These are phyloP conservation scores for Solanum lignicaule DNA, from an alignment of 257 asterid genomes.

Conservation along the genomic window DNA sequence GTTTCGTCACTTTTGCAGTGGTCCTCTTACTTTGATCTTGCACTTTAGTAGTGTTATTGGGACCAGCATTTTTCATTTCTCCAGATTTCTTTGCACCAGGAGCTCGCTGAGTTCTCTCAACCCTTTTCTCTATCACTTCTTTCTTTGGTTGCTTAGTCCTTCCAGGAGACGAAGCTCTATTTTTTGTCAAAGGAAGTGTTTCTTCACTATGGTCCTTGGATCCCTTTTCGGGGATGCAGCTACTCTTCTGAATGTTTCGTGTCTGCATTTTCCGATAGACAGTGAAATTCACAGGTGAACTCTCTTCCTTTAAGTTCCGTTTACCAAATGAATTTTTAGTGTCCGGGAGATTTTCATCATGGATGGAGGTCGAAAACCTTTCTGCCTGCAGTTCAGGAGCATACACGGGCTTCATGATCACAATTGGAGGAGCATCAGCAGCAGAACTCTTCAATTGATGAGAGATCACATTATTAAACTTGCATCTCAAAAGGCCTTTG, in stretches of 20 bases:
- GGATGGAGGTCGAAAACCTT: neutral
- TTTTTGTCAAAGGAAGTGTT: neutral
- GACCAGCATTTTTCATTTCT: neutral
- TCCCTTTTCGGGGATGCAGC: neutral
- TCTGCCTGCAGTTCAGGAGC: neutral
- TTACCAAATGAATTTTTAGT: neutral
- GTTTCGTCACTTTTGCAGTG: neutral
- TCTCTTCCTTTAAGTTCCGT: neutral
- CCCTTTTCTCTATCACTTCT: neutral
- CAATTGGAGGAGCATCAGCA: slow-evolving; percentile 28
- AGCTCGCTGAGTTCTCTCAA: neutral
- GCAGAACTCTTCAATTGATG: neutral
- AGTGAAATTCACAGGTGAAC: neutral
- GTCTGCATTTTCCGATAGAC: neutral
- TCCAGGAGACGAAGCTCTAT: neutral
- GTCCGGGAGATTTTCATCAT: neutral
- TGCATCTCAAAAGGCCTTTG: slow-evolving; percentile 41
- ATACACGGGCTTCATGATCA: neutral
- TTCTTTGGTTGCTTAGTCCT: neutral
- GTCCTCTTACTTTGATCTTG: neutral
- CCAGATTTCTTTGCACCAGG: neutral
- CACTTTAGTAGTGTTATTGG: neutral
- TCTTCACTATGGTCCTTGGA: neutral
- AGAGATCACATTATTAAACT: neutral
- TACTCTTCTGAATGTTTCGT: neutral